phyloP scores from a whole-genome alignment of 2,329 filamentous ascomycete species.

The Hymenoscyphus albidus region DNA sequence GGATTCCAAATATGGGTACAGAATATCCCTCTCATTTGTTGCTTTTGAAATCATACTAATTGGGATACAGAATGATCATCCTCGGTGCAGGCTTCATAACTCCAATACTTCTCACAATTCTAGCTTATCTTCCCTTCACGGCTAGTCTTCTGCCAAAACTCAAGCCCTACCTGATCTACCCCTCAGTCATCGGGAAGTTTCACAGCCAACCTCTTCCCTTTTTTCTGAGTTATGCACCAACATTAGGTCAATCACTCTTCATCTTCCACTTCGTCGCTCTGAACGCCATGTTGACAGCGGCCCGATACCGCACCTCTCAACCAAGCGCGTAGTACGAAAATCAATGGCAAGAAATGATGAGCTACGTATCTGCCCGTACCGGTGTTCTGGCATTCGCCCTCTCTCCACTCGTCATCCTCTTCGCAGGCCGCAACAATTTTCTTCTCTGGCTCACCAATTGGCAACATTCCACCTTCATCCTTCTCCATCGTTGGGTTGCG shows the following conservation, averaged over 20 bases:
- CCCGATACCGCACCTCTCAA: slow-evolving; percentile 18
- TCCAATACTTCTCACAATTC: slow-evolving; percentile 29
- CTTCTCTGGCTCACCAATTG: slow-evolving; percentile 34
- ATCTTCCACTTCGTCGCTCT: slow-evolving; percentile 43
- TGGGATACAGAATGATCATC: slow-evolving; percentile 10
- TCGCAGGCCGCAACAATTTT: slow-evolving; percentile 21
- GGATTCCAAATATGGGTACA: slow-evolving; percentile 15
- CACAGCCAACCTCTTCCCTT: slow-evolving; percentile 35
- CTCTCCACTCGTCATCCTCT: slow-evolving; percentile 22
- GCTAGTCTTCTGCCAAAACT: slow-evolving; percentile 25
- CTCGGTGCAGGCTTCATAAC: slow-evolving; percentile 29
- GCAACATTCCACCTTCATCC: slow-evolving; percentile 45
- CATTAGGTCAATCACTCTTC: slow-evolving; percentile 35
- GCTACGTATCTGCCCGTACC: slow-evolving; percentile 20
- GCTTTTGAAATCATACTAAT: neutral
- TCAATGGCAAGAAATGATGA: slow-evolving; percentile 38
- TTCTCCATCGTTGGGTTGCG: slow-evolving; percentile 49
- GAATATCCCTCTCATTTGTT: neutral
- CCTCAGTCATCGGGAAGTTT: slow-evolving; percentile 34
- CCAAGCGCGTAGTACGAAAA: slow-evolving; percentile 12
- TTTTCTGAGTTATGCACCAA: slow-evolving; percentile 38
- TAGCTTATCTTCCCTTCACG: slow-evolving; percentile 30
- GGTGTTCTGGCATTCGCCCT: slow-evolving; percentile 19
- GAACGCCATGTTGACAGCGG: slow-evolving; percentile 47
- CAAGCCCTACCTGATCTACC: slow-evolving; percentile 36